phyloP scores from a whole-genome alignment of 1,284 basidiomycete genomes.

The Paramarasmius palmivorus region DNA sequence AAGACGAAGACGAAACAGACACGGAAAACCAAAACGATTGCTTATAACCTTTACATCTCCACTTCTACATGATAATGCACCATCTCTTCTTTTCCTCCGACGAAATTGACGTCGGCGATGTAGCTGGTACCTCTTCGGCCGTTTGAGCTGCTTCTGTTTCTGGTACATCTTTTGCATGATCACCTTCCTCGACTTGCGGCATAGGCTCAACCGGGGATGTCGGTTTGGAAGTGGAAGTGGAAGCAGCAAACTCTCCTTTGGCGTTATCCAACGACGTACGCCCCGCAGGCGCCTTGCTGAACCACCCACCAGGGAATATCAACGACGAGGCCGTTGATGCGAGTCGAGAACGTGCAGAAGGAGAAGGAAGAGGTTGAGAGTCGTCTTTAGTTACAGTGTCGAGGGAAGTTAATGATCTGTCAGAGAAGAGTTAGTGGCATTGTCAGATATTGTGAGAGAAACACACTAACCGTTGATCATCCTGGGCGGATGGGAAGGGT shows the following conservation, averaged over 20 bases:
- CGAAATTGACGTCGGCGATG: not conserved
- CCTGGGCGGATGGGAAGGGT: slow-evolving; percentile 7
- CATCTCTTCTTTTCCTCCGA: slow-evolving; percentile 15
- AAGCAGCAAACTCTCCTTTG: slow-evolving; percentile 48
- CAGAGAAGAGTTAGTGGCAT: not conserved
- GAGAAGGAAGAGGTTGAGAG: slow-evolving; percentile 6
- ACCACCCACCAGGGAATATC: slow-evolving; percentile 60
- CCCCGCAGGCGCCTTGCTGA: slow-evolving; percentile 41
- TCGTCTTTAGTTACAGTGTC: slow-evolving; percentile 13
- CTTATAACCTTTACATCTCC: too few species aligned
- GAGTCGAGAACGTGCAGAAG: slow-evolving; percentile 35
- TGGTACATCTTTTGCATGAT: not conserved
- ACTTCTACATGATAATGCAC: slow-evolving; percentile 16
- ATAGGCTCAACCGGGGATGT: slow-evolving; percentile 18
- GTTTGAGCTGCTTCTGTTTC: not conserved
- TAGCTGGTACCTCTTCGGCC: slow-evolving; percentile 4
- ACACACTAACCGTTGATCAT: slow-evolving; percentile 4
- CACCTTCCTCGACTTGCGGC: not conserved
- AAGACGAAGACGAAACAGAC: not conserved
- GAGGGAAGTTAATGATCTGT: slow-evolving; percentile 3
- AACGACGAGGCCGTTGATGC: slow-evolving; percentile 55
- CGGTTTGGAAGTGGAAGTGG: slow-evolving; percentile 28
- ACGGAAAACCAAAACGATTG: not conserved
- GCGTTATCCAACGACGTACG: slow-evolving; percentile 52
- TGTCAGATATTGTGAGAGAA: not conserved